Conservation (phyloP, 352 stramenopile species). For the Phytopythium vexans region DNA sequence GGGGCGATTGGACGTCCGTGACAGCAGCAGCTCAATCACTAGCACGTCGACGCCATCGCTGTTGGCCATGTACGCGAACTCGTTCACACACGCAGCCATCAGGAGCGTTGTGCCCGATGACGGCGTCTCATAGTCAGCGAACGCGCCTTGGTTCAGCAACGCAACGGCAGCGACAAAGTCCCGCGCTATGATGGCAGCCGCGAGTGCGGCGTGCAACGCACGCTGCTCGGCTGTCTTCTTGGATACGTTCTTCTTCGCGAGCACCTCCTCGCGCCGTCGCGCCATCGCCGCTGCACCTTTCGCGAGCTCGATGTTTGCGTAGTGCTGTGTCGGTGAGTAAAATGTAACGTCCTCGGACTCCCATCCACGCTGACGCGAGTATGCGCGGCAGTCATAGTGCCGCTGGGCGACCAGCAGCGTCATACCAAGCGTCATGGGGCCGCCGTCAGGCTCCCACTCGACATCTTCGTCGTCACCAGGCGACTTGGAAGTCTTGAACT, state of each 20-base stretch:
- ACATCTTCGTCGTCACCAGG: background rate
- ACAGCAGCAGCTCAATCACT: constrained; percentile 54
- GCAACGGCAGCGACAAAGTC: constrained; percentile 34
- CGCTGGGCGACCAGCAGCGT: constrained; percentile 45
- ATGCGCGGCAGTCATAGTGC: constrained; percentile 32
- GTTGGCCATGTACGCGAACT: constrained; percentile 51
- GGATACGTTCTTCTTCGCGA: constrained; percentile 39
- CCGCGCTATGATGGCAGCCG: constrained; percentile 34
- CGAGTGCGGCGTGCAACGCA: constrained; percentile 39
- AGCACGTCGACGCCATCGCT: constrained; percentile 46
- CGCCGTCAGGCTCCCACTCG: background rate
- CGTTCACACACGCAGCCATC: constrained; percentile 54
- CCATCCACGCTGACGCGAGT: constrained; percentile 21
- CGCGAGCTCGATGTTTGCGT: constrained; percentile 23
- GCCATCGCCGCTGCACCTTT: constrained; percentile 13
- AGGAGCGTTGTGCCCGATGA: constrained; percentile 33
- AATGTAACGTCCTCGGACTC: constrained; percentile 15
- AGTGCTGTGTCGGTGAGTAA: constrained; percentile 33
- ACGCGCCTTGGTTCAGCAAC: constrained; percentile 56
- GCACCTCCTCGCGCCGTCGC: constrained; percentile 27
- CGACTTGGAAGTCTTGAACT: background rate
- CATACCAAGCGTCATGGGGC: constrained; percentile 39
- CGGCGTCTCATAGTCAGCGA: constrained; percentile 62
- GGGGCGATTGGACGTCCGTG: constrained; percentile 44
- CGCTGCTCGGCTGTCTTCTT: constrained; percentile 41